phyloP scores from a whole-genome alignment of 306 rosid genomes.

The Hylodesmum podocarpum region DNA sequence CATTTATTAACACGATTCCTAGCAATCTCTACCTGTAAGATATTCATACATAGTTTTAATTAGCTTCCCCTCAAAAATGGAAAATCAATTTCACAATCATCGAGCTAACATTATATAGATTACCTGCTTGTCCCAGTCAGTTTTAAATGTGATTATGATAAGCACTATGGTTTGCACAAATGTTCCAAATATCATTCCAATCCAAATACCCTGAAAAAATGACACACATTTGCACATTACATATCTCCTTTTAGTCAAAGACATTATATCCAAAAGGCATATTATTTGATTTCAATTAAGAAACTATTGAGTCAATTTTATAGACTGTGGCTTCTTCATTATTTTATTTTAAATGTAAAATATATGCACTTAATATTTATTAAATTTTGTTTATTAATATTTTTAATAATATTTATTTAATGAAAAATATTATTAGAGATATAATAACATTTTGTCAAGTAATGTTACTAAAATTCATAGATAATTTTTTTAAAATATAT shows the following conservation, averaged over 20 bases:
- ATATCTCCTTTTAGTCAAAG: background rate
- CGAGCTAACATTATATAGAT: background rate
- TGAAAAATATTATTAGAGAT: no score
- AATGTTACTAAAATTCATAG: no score
- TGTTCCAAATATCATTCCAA: conserved; percentile 66
- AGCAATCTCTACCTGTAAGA: conserved; percentile 42
- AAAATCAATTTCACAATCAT: background rate
- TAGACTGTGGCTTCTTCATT: background rate
- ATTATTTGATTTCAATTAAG: no score
- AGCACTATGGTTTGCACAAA: conserved; percentile 55
- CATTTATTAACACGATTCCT: conserved; percentile 46
- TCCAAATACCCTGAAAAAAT: conserved; percentile 60
- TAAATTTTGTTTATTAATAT: no score
- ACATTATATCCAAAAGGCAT: background rate
- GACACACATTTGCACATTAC: background rate
- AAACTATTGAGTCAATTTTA: background rate
- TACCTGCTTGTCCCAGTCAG: conserved; percentile 73
- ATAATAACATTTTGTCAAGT: no score
- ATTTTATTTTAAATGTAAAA: no score
- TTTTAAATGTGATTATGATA: conserved; percentile 40
- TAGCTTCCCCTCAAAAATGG: background rate
- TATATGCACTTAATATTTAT: no score
- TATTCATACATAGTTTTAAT: background rate
- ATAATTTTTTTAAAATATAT: no score
- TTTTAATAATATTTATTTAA: no score